Percentiles rank a stretch among this genome's conserved stretches.
Conservation (phyloP, 2,329 filamentous ascomycete genomes). For the Neospermospora avenae region DNA sequence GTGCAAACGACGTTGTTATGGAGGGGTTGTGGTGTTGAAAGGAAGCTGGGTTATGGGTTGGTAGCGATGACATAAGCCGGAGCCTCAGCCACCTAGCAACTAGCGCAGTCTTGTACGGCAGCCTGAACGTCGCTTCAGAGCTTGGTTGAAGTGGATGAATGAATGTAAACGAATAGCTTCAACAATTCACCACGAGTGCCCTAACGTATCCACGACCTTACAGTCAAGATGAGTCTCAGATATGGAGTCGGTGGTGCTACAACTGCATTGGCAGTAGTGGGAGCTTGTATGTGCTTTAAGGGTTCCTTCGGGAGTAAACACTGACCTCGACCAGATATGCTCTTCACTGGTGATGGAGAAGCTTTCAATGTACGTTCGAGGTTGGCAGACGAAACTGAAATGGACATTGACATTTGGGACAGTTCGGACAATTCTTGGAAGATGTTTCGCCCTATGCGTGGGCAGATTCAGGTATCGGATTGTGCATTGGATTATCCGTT, state of each 20-base stretch:
- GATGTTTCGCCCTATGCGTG: conserved; percentile 91
- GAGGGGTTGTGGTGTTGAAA: conserved; percentile 8
- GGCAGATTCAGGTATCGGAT: conserved; percentile 84
- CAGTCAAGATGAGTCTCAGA: conserved; percentile 61
- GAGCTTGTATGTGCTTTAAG: conserved; percentile 67
- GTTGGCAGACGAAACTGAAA: background rate
- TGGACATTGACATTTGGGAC: conserved; percentile 32
- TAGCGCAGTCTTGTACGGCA: conserved; percentile 22
- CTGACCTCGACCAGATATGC: conserved; percentile 71
- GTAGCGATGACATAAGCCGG: conserved; percentile 15
- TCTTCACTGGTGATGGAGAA: conserved; percentile 95
- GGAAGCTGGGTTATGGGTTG: conserved; percentile 14
- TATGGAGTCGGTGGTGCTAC: conserved; percentile 69
- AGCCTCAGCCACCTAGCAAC: conserved; percentile 9
- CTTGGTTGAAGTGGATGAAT: conserved; percentile 5
- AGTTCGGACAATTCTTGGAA: conserved; percentile 93
- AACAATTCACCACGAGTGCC: background rate
- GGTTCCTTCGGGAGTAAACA: conserved; percentile 1
- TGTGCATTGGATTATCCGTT: conserved; percentile 95
- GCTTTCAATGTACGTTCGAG: conserved; percentile 74
- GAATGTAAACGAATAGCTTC: conserved; percentile 7
- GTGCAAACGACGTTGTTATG: conserved; percentile 20
- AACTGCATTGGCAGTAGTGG: conserved; percentile 68
- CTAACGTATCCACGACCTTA: conserved; percentile 16
- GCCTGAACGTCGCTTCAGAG: conserved; percentile 19